Conservation (phyloP, 768 basidiomycete species). For the Lentinula guzmanii region DNA sequence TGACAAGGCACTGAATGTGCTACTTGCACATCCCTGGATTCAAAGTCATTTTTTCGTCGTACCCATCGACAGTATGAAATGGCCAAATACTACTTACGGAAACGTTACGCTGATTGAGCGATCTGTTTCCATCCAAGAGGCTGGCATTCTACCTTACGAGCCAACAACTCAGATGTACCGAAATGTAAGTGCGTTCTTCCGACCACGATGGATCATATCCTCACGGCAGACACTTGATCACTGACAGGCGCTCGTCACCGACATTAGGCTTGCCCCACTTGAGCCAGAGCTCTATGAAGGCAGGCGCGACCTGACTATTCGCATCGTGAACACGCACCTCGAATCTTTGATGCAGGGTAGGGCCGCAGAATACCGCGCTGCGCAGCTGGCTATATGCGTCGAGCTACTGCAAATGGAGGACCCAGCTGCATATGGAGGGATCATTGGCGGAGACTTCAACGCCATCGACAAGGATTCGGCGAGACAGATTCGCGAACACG, state of each 20-base stretch:
- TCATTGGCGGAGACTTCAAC: conserved; percentile 74
- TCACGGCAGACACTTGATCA: conserved; percentile 19
- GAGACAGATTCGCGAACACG: conserved; percentile 30
- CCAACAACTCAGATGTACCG: conserved; percentile 28
- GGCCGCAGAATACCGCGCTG: conserved; percentile 29
- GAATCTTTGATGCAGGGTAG: conserved; percentile 53
- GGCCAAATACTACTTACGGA: conserved; percentile 53
- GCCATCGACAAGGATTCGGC: conserved; percentile 44
- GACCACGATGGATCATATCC: neutral
- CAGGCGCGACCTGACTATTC: conserved; percentile 38
- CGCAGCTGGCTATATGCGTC: conserved; percentile 49
- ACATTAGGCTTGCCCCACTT: conserved; percentile 40
- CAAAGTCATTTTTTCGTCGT: conserved; percentile 51
- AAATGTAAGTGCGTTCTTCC: conserved; percentile 18
- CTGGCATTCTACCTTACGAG: conserved; percentile 28
- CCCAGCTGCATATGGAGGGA: conserved; percentile 43
- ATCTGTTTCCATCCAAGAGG: conserved; percentile 37
- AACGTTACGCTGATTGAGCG: conserved; percentile 65
- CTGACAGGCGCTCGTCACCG: conserved; percentile 47
- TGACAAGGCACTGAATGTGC: conserved; percentile 30
- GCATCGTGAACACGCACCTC: conserved; percentile 70
- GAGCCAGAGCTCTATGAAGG: conserved; percentile 21
- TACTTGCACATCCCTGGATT: conserved; percentile 60
- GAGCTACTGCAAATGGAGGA: conserved; percentile 36
- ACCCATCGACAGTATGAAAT: conserved; percentile 48